phyloP scores from a whole-genome alignment of 192 early-diverging fungal genomes.

The Bifiguratus adelaidae region DNA sequence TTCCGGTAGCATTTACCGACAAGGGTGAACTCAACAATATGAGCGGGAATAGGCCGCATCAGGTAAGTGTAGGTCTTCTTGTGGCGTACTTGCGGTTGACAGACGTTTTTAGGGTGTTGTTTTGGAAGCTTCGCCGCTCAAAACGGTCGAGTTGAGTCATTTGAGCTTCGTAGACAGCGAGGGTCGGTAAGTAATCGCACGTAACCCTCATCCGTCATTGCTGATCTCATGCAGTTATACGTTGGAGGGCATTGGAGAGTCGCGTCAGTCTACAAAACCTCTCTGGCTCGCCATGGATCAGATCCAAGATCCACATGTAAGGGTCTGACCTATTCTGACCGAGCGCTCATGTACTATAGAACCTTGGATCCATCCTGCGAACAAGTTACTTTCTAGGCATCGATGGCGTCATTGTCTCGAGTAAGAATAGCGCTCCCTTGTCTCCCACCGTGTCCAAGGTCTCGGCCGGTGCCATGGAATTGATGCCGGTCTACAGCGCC shows the following conservation, averaged over 20 bases:
- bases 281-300: constrained; percentile 45
- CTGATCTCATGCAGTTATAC: too few species aligned
- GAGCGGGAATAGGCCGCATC: constrained; percentile 33
- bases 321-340: not conserved
- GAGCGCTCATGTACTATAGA: constrained; percentile 16
- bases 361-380: constrained; percentile 61
- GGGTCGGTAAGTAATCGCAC: too few species aligned
- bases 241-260: too few species aligned
- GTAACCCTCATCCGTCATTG: too few species aligned
- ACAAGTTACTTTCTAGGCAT: constrained; percentile 53
- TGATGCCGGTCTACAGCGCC: constrained; percentile 45
- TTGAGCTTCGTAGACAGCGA: too few species aligned
- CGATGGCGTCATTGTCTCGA: constrained; percentile 52
- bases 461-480: constrained; percentile 57
- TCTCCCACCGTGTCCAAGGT: constrained; percentile 53
- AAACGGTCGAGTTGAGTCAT: too few species aligned
- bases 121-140: constrained; percentile 24
- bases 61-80: constrained; percentile 15
- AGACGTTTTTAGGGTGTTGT: constrained; percentile 33
- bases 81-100: not conserved
- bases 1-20: constrained; percentile 13
- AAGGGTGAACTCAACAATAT: constrained; percentile 35
- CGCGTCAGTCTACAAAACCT: too few species aligned
- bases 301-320: constrained; percentile 39
- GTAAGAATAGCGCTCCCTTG: constrained; percentile 47